Percentiles rank a stretch among this genome's conserved stretches.
Evolutionary conservation across 306 rosid genomes (phyloP).

Genomic region (Malus asiatica): DNA sequence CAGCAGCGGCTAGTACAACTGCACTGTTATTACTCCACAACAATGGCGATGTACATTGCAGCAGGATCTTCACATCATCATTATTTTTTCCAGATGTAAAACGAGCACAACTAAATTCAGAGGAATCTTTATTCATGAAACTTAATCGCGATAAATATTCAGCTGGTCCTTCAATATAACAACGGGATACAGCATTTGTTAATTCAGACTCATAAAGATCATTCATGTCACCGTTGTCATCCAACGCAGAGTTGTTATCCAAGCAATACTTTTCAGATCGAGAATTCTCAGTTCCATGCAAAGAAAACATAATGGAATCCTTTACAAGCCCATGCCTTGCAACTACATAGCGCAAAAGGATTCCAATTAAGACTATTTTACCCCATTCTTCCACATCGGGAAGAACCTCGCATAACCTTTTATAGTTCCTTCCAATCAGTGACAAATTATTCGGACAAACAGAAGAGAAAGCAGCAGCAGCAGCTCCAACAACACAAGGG

Average conservation of each 20-base stretch:
- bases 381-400: slow-evolving; percentile 99
- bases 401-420: slow-evolving; percentile 73
- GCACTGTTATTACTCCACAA: slow-evolving; percentile 96
- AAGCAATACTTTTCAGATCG: slow-evolving; percentile 33
- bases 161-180: slow-evolving; percentile 91
- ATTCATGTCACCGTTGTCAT: slow-evolving; percentile 33
- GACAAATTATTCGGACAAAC: slow-evolving; percentile 81
- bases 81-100: slow-evolving; percentile 49
- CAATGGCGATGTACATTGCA: slow-evolving; percentile 84
- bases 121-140: slow-evolving; percentile 35
- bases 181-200: slow-evolving; percentile 47
- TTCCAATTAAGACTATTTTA: slow-evolving; percentile 76
- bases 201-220: slow-evolving; percentile 39
- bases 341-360: slow-evolving; percentile 74
- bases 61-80: slow-evolving; percentile 74
- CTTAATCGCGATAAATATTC: slow-evolving; percentile 79
- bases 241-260: slow-evolving; percentile 14
- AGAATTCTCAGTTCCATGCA: slow-evolving; percentile 25
- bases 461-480: slow-evolving; percentile 88
- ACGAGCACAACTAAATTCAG: slow-evolving; percentile 42
- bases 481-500: slow-evolving; percentile 93
- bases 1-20: slow-evolving; percentile 89
- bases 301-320: slow-evolving; percentile 71
- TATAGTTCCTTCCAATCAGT: slow-evolving; percentile 63
- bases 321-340: slow-evolving; percentile 79